A percentile compares a stretch with the other conserved stretches of the same genome.
Evolutionary conservation across 2,329 filamentous ascomycete species (phyloP).

Genomic region (Cladosporium sp.): DNA sequence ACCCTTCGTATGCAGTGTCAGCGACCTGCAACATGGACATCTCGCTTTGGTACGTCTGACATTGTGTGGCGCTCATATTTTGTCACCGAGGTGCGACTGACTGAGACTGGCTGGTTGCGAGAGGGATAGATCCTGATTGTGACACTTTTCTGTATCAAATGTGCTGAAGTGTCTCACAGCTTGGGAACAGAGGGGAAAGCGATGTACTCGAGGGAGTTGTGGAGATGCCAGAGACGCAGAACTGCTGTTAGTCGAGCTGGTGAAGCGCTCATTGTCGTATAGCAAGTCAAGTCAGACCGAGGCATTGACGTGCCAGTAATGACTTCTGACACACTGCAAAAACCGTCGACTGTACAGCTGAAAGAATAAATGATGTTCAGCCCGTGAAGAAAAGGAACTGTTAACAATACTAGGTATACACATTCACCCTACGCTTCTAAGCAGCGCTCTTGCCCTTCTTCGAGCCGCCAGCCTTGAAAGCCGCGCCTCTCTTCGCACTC

Average conservation of each 20-base stretch:
- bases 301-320: neutral
- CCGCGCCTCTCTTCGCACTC: slow-evolving; percentile 45
- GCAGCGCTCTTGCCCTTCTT: slow-evolving; percentile 29
- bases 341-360: neutral
- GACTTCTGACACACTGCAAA: neutral
- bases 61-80: neutral
- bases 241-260: neutral
- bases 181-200: neutral
- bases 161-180: neutral
- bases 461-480: slow-evolving; percentile 48
- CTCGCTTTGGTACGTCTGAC: neutral
- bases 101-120: neutral
- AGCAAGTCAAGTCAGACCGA: neutral
- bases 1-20: neutral
- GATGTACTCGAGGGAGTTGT: neutral
- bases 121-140: neutral
- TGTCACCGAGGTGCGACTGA: neutral
- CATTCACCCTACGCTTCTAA: neutral
- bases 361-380: neutral
- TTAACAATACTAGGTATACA: slow-evolving; percentile 4
- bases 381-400: neutral
- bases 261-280: neutral
- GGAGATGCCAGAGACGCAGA: neutral
- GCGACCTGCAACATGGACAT: neutral
- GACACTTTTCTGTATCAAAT: neutral